A percentile compares a stretch with the other conserved stretches of the same genome.
phyloP scores from a whole-genome alignment of 768 basidiomycete species.

The Russula compacta region DNA sequence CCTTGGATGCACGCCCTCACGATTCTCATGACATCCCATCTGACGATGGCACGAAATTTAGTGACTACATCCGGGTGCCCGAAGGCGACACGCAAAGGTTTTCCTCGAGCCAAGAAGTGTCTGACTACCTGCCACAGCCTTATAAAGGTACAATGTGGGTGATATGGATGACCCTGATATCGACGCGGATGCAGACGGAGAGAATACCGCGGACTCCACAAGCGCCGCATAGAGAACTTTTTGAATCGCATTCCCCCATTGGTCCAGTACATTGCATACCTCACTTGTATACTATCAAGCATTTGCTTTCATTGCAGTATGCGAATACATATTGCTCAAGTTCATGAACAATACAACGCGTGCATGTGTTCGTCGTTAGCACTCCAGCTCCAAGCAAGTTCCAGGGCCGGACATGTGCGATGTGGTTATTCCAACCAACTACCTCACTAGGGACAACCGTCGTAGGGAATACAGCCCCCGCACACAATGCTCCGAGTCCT shows the following conservation, averaged over 20 bases:
- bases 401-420: no score
- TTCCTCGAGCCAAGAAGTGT: constrained; percentile 18
- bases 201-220: neutral
- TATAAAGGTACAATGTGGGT: neutral
- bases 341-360: neutral
- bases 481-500: no score
- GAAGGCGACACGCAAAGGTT: neutral
- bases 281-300: constrained; percentile 17
- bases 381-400: neutral
- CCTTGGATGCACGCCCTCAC: constrained; percentile 3
- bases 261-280: constrained; percentile 12
- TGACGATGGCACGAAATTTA: neutral
- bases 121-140: constrained; percentile 19
- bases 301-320: constrained; percentile 3
- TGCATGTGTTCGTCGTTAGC: neutral
- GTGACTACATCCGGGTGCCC: neutral
- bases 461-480: no score
- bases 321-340: neutral
- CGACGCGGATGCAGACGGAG: constrained; percentile 1
- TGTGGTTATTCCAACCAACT: no score
- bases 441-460: no score
- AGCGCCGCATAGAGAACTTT: neutral
- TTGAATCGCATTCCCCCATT: constrained; percentile 7
- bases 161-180: constrained; percentile 11
- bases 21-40: neutral